These are phyloP conservation scores for Suillus alpinus DNA, from an alignment of 768 basidiomycete species.

Conservation along the genomic window DNA sequence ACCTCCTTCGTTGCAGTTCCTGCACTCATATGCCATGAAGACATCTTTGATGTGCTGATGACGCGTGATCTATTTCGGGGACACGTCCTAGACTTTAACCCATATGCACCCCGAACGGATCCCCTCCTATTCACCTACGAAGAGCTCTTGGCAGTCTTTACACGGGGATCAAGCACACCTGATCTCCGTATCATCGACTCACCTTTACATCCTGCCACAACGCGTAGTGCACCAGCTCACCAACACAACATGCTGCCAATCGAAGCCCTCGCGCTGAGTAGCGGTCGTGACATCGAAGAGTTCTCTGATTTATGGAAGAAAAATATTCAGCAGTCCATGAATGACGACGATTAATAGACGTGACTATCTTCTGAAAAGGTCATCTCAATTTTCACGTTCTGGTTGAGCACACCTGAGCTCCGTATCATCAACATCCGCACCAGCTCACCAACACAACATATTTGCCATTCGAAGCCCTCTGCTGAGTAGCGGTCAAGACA, in stretches of 20 bases:
- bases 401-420: conserved; percentile 36
- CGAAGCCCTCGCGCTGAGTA: conserved; percentile 79
- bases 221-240: conserved; percentile 65
- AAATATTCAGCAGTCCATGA: conserved; percentile 39
- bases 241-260: conserved; percentile 91
- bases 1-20: not conserved
- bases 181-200: conserved; percentile 72
- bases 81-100: conserved; percentile 90
- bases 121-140: conserved; percentile 82
- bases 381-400: conserved; percentile 31
- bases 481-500: conserved; percentile 67
- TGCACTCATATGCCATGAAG: conserved; percentile 35
- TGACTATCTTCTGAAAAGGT: not conserved
- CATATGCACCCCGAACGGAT: conserved; percentile 85
- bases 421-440: conserved; percentile 79
- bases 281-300: conserved; percentile 66
- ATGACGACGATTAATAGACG: conserved; percentile 9
- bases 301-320: conserved; percentile 70
- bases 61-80: conserved; percentile 75
- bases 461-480: conserved; percentile 81
- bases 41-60: conserved; percentile 83
- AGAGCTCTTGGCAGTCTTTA: conserved; percentile 52
- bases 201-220: conserved; percentile 63
- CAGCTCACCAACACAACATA: conserved; percentile 83
- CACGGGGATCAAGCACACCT: conserved; percentile 24